phyloP scores from a whole-genome alignment of 2,329 filamentous ascomycete genomes.

The Ceratocystis colombiana region DNA sequence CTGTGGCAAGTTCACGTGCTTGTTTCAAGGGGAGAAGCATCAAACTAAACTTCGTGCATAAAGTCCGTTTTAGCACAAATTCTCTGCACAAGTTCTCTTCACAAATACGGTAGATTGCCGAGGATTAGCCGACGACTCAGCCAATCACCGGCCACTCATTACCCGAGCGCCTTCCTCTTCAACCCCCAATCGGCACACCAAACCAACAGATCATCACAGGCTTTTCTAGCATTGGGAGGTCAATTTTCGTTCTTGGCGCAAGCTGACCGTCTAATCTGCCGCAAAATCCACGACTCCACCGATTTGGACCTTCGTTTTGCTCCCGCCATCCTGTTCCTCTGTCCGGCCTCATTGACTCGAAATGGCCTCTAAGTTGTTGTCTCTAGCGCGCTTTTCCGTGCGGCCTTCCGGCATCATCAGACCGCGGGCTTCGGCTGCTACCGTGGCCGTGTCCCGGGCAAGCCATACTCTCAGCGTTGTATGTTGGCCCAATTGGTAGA shows the following conservation, averaged over 20 bases:
- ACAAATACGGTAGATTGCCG: not conserved
- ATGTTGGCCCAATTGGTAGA: constrained; percentile 32
- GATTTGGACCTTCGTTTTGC: not conserved
- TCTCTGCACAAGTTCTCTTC: not conserved
- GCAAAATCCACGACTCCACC: not conserved
- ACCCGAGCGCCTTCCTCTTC: constrained; percentile 11
- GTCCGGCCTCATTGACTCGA: constrained; percentile 25
- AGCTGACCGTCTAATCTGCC: not conserved
- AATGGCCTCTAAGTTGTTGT: constrained; percentile 79
- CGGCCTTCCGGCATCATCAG: constrained; percentile 41
- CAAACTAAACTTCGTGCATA: not conserved
- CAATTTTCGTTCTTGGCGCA: not conserved
- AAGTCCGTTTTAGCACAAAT: not conserved
- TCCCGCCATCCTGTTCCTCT: not conserved
- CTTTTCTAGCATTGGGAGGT: not conserved
- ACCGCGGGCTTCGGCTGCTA: constrained; percentile 60
- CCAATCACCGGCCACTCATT: not conserved
- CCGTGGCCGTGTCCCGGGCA: constrained; percentile 40
- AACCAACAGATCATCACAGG: not conserved
- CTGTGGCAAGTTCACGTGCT: not conserved
- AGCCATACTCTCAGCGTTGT: constrained; percentile 66
- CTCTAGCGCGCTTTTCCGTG: constrained; percentile 58
- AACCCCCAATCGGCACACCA: not conserved
- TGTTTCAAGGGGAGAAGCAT: not conserved
- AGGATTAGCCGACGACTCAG: not conserved